Evolutionary conservation across 257 asterid genomes (phyloP).

Genomic region (Gynochthodes officinalis): DNA sequence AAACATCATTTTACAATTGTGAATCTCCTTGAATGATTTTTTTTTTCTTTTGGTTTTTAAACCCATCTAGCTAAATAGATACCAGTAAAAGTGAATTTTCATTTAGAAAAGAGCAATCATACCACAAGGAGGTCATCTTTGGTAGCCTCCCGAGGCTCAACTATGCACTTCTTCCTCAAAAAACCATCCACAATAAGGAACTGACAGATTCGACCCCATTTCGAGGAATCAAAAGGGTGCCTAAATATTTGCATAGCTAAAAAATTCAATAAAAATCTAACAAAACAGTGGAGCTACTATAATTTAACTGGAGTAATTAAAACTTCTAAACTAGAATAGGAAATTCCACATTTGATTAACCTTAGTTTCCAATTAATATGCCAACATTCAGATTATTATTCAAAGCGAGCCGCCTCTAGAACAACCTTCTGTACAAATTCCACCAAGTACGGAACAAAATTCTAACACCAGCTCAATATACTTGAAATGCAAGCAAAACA

Average conservation of each 20-base stretch:
- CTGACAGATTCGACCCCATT: conserved; percentile 93
- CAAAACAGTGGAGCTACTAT: not conserved
- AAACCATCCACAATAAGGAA: conserved; percentile 63
- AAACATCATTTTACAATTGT: not conserved
- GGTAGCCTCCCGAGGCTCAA: conserved; percentile 89
- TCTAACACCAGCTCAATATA: not conserved
- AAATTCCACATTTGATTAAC: not conserved
- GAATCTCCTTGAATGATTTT: not conserved
- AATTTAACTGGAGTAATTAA: not conserved
- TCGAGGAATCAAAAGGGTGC: conserved; percentile 98
- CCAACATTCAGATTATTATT: not conserved
- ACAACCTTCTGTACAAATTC: not conserved
- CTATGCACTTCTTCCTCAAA: conserved; percentile 51
- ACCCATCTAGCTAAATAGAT: not conserved
- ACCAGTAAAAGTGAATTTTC: not conserved
- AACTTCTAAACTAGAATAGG: not conserved
- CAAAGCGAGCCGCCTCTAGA: not conserved
- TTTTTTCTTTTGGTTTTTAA: not conserved
- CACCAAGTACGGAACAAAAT: not conserved
- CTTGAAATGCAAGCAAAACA: no score
- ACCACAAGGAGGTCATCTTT: conserved; percentile 93
- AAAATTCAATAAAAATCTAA: not conserved
- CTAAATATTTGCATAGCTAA: conserved; percentile 36
- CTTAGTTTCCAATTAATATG: not conserved
- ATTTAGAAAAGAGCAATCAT: conserved; percentile 19